Evolutionary conservation across 2,329 filamentous ascomycete species (phyloP), one percentile per base, ranked within the genome.

Genomic region (Monosporascus sp.): DNA sequence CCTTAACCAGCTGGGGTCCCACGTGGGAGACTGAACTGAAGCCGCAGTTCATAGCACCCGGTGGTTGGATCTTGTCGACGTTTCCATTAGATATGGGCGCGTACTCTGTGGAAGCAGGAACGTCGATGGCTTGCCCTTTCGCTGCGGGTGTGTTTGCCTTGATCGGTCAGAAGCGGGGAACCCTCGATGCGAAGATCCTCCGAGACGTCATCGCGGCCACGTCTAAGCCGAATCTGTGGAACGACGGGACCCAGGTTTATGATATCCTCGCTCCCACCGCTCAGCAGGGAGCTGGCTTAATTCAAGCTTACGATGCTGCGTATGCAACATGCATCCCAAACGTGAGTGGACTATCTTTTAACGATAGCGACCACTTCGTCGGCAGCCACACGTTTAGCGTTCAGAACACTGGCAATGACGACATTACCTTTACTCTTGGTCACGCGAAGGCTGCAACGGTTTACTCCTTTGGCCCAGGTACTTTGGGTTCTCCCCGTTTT

Each of bases 91-190:
- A 64, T 7, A 54, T 66, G 48, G 66, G 70, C 17, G 55, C 61
- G 6, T 81, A 81, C 55, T 73, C 70, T 46, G 71, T 80, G 18
- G 65, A 78, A 17, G 74, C 72, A 27, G 79, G 79, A n/a, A 82
- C 79, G 1, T 79, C 76, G 3, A 81, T 82, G 77, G 73, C 77
- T 7, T 72, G 71, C 52, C 77, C 78, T 4, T 66, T 77, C 25
- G 70, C 71, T 6, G 76, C 76, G 20, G 72, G 68, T 44, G 65
- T 69, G 47, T 63, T 63, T 35, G 67, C 64, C 8, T 63, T 70
- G 22, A 58, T 68, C 27, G 59, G 56, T 4, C 60, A 67, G 45
- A 61, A 59, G 37, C 59, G 64, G 17, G 65, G 67, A 18, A 64
- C 56, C 7, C 49, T 59, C 37, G 60, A 56, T 25, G 61, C 58